Evolutionary conservation across 176 grass and related monocot genomes (phyloP).

Genomic region (Canna indica): DNA sequence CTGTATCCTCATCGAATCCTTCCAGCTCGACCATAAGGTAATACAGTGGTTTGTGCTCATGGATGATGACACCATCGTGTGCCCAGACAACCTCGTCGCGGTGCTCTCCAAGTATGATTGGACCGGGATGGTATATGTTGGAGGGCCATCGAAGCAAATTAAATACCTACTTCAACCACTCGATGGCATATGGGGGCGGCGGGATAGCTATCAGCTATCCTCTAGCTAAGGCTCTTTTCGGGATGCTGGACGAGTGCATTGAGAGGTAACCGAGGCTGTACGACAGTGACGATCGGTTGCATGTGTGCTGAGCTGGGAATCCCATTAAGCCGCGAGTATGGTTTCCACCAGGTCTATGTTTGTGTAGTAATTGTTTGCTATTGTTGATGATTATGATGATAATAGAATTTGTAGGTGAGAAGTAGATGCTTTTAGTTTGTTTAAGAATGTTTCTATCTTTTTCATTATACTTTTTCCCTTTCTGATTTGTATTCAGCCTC

Average conservation of each 20-base stretch:
- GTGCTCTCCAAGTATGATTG: constrained; percentile 90
- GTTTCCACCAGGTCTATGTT: constrained; percentile 77
- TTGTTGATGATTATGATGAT: not conserved
- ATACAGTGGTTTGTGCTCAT: constrained; percentile 78
- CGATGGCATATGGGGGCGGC: constrained; percentile 89
- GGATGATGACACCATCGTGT: constrained; percentile 87
- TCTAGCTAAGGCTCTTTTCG: constrained; percentile 49
- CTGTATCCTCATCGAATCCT: constrained; percentile 70
- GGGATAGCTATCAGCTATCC: constrained; percentile 88
- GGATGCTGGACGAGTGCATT: constrained; percentile 69
- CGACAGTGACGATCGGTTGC: constrained; percentile 87
- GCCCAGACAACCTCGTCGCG: constrained; percentile 62
- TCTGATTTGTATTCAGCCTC: not conserved
- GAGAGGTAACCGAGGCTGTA: constrained; percentile 90
- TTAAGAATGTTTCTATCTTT: not conserved
- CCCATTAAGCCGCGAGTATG: constrained; percentile 65
- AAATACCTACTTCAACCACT: constrained; percentile 97
- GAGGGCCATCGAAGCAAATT: constrained; percentile 76
- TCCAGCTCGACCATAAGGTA: constrained; percentile 38
- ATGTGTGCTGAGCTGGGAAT: constrained; percentile 88
- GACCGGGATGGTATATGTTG: constrained; percentile 91
- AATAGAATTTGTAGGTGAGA: not conserved
- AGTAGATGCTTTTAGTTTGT: not conserved
- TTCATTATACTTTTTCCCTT: not conserved
- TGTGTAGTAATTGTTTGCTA: too few relatives aligned